These are phyloP conservation scores for Cystobasidium slooffiae DNA, from an alignment of 1,284 basidiomycete genomes.

Conservation along the genomic window DNA sequence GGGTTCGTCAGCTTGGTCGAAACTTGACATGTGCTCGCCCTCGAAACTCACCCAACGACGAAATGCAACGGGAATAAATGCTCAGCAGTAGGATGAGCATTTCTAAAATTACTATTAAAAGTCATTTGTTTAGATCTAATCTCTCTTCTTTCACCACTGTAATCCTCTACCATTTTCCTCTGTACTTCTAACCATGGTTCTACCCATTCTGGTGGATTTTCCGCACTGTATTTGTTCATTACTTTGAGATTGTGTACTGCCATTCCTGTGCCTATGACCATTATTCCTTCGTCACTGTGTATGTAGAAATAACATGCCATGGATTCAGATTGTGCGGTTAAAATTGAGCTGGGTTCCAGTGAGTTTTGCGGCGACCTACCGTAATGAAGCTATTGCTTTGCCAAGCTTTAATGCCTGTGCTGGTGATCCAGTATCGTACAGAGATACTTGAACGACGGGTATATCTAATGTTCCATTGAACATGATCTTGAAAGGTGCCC, in stretches of 20 bases:
- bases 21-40: too few species aligned
- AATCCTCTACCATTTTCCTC: slow-evolving; percentile 12
- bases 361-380: slow-evolving; percentile 12
- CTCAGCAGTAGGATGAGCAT: slow-evolving; percentile 39
- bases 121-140: slow-evolving; percentile 21
- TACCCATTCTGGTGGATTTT: slow-evolving; percentile 13
- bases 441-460: slow-evolving; percentile 34
- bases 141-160: slow-evolving; percentile 32
- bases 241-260: slow-evolving; percentile 20
- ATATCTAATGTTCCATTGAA: slow-evolving; percentile 30
- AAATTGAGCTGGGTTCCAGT: not conserved
- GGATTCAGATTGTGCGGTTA: not conserved
- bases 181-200: slow-evolving; percentile 22
- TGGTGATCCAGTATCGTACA: slow-evolving; percentile 19
- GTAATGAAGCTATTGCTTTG: slow-evolving; percentile 18
- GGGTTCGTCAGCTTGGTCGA: too few species aligned
- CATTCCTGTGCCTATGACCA: slow-evolving; percentile 39
- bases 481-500: slow-evolving; percentile 36
- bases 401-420: slow-evolving; percentile 13
- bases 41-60: slow-evolving; percentile 31
- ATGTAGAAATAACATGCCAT: too few species aligned
- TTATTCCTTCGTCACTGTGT: slow-evolving; percentile 23
- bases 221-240: slow-evolving; percentile 3
- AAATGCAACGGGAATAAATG: slow-evolving; percentile 29
- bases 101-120: slow-evolving; percentile 25